These are phyloP conservation scores for Suhomyces prunicola DNA, from an alignment of 805 yeast genomes.

Conservation along the genomic window DNA sequence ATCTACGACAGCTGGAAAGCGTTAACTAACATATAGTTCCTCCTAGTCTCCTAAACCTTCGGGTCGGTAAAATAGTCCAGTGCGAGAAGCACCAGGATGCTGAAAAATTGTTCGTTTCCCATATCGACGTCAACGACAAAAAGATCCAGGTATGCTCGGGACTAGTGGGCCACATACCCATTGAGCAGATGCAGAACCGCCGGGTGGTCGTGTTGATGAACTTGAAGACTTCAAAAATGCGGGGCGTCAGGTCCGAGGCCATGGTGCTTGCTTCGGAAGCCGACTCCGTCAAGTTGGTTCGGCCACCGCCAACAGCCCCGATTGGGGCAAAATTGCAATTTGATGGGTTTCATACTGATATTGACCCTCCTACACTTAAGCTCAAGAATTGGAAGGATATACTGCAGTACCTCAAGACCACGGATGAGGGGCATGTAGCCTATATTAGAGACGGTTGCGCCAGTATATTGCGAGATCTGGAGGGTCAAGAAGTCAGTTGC, in stretches of 20 bases:
- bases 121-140: conserved; percentile 30
- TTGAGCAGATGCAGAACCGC: conserved; percentile 33
- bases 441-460: conserved; percentile 15
- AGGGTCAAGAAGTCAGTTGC: background rate
- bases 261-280: conserved; percentile 62
- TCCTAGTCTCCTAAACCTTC: conserved; percentile 22
- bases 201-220: conserved; percentile 55
- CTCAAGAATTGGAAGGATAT: conserved; percentile 34
- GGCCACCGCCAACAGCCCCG: conserved; percentile 38
- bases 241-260: conserved; percentile 61
- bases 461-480: background rate
- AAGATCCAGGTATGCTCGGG: conserved; percentile 58
- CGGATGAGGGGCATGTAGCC: conserved; percentile 26
- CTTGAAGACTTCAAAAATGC: conserved; percentile 58
- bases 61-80: conserved; percentile 48
- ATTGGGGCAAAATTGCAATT: conserved; percentile 44
- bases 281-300: conserved; percentile 43
- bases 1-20: background rate
- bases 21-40: conserved; percentile 10
- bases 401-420: conserved; percentile 26
- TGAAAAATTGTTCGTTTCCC: conserved; percentile 56
- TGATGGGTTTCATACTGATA: conserved; percentile 16
- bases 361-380: conserved; percentile 25
- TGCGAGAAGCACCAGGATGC: conserved; percentile 54
- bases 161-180: conserved; percentile 43